Percentiles rank a stretch among this genome's conserved stretches.
Conservation (phyloP, 495 filamentous ascomycete genomes). For the Mytilinidion resinicola region DNA sequence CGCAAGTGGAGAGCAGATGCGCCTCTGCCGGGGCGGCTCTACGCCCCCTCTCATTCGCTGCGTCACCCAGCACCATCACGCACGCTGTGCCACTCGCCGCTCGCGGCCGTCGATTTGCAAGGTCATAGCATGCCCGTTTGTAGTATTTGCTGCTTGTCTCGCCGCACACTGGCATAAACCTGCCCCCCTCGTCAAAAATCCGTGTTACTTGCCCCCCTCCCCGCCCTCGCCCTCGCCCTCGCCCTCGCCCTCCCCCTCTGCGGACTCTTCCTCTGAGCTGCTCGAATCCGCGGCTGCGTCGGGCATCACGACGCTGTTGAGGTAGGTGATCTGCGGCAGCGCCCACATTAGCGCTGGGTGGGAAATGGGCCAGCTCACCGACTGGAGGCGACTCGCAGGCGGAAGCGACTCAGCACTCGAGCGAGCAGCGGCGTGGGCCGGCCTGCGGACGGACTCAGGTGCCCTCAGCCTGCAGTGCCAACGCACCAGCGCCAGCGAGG, state of each 20-base stretch:
- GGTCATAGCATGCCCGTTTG: too few species aligned
- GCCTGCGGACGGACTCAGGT: not conserved
- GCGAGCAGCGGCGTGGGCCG: not conserved
- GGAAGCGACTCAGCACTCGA: constrained; percentile 1
- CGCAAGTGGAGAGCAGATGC: too few species aligned
- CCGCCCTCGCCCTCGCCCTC: constrained; percentile 18
- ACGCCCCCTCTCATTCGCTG: too few species aligned
- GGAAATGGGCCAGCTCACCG: too few species aligned
- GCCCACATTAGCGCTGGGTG: constrained; percentile 15
- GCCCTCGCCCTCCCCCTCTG: constrained; percentile 6
- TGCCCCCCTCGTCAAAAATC: not conserved
- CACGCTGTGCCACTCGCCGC: too few species aligned
- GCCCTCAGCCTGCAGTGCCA: constrained; percentile 3
- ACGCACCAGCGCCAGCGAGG: not conserved
- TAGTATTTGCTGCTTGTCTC: too few species aligned
- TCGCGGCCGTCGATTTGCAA: too few species aligned
- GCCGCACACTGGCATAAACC: too few species aligned
- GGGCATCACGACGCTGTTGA: constrained; percentile 44
- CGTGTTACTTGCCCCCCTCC: not conserved
- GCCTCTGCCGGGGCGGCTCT: too few species aligned
- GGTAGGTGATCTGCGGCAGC: constrained; percentile 37
- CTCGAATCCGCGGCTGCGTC: constrained; percentile 22
- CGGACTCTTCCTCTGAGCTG: constrained; percentile 24
- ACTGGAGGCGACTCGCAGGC: not conserved
- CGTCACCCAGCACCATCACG: too few species aligned